Evolutionary conservation across 169 alveolate species (phyloP), one percentile per base, ranked within the genome.

Genomic region (Eimeria sp.): DNA sequence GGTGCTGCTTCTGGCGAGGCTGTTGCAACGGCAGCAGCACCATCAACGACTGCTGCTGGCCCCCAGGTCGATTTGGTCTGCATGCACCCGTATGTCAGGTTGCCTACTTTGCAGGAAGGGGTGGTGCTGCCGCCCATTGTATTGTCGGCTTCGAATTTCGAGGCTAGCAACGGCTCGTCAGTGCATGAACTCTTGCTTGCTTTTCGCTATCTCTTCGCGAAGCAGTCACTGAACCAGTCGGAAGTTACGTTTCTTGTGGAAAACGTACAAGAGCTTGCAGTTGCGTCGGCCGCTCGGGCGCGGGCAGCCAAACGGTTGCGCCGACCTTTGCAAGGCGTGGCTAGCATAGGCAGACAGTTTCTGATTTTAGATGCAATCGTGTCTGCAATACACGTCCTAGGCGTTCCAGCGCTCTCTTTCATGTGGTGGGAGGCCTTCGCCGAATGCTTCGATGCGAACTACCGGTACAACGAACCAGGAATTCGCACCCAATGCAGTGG

Each of bases 361-460:
- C 51, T 72, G 22, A 51, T 40, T 30, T 72, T 72, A 30, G 82
- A 72, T 30, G 43, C 43, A 14, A 27, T 72, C 34, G 82, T 72
- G 82, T 72, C 49, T 40, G 49, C 82, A 30, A 27, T 72, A 14
- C 51, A 72, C 51, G 49, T 72, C 49, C 49, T 72, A 9, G 49
- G 82, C 22, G 49, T 30, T 20, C 22, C 43, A 72, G 25, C 49
- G 20, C 51, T 6, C 22, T 11, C 47, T 3, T 27, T 45, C 51
- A 27, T 6, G 51, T 72, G 82, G 82, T 72, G 82, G 82, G 82
- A 27, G 22, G 49, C 43, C 51, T 72, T 72, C 82, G 49, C 82
- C 3, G 13, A 22, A 14, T 30, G 82, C 49, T 72, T 72, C 25
- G 82, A 25, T 30, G 30, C 82, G 25, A 20, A 72, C 49, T 72